phyloP scores from a whole-genome alignment of 495 filamentous ascomycete species.

The Xylaria bambusicola region DNA sequence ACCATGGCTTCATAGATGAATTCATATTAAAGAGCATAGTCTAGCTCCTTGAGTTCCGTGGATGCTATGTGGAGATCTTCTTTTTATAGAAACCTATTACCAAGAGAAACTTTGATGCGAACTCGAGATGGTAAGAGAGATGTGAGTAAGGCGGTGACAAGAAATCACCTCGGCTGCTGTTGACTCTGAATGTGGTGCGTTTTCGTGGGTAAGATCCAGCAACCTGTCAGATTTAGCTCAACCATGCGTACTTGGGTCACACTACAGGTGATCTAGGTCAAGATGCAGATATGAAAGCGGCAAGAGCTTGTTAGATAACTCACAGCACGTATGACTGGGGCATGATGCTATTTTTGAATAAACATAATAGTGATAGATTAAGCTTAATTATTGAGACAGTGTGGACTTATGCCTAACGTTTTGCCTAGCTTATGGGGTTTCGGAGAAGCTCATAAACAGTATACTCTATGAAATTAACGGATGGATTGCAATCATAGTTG shows the following conservation, averaged over 20 bases:
- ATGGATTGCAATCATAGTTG: conserved; percentile 1
- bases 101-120: conserved; percentile 18
- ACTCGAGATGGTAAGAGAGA: conserved; percentile 4
- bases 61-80: conserved; percentile 36
- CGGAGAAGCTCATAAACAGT: neutral
- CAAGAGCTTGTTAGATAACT: conserved; percentile 2
- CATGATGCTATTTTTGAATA: conserved; percentile 43
- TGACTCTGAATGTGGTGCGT: neutral
- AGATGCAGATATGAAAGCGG: conserved; percentile 18
- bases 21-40: conserved; percentile 45
- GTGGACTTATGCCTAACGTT: neutral
- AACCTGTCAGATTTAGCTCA: conserved; percentile 5
- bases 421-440: neutral
- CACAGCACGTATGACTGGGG: conserved; percentile 1
- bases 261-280: conserved; percentile 28
- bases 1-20: conserved; percentile 46
- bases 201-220: conserved; percentile 15
- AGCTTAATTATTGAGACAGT: conserved; percentile 39
- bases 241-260: conserved; percentile 12
- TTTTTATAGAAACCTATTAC: conserved; percentile 46
- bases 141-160: conserved; percentile 12
- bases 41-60: conserved; percentile 30
- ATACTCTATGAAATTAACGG: neutral
- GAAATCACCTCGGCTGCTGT: neutral
- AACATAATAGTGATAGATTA: conserved; percentile 37